phyloP scores from a whole-genome alignment of 257 asterid genomes.

The Thymus quinquecostatus region DNA sequence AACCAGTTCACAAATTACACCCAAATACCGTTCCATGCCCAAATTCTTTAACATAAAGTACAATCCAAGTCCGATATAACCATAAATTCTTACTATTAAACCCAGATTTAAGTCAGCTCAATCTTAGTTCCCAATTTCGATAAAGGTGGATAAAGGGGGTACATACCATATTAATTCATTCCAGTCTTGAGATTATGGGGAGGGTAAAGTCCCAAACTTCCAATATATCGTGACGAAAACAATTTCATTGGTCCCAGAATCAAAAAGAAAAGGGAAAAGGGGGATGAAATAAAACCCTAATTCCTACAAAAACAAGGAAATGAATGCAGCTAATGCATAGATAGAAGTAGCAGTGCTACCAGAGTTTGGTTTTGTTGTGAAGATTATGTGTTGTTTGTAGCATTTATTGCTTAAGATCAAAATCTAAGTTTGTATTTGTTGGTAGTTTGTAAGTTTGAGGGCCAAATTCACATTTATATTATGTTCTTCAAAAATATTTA shows the following conservation, averaged over 20 bases:
- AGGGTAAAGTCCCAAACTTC: slow-evolving; percentile 13
- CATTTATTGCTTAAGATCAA: slow-evolving; percentile 22
- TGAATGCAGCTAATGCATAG: slow-evolving; percentile 15
- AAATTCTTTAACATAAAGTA: slow-evolving; percentile 16
- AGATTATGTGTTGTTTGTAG: slow-evolving; percentile 27
- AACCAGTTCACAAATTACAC: slow-evolving; percentile 14
- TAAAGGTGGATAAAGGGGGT: slow-evolving; percentile 24
- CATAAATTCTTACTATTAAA: background rate
- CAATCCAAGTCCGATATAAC: slow-evolving; percentile 9
- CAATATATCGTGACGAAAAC: slow-evolving; percentile 21
- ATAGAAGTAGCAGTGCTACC: slow-evolving; percentile 14
- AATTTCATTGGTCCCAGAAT: slow-evolving; percentile 18
- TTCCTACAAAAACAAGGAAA: slow-evolving; percentile 11
- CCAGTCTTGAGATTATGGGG: slow-evolving; percentile 21
- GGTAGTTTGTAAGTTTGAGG: slow-evolving; percentile 16
- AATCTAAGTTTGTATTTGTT: slow-evolving; percentile 15
- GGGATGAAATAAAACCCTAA: slow-evolving; percentile 22
- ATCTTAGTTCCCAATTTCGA: slow-evolving; percentile 24
- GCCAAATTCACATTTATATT: slow-evolving; percentile 19
- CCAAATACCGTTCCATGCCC: background rate
- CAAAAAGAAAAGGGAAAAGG: slow-evolving; percentile 6
- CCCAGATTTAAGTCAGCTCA: slow-evolving; percentile 20
- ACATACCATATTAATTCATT: slow-evolving; percentile 32
- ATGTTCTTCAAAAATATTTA: background rate
- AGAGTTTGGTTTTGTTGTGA: background rate